Percentiles rank a stretch among this genome's conserved stretches.
phyloP scores from a whole-genome alignment of 1,284 basidiomycete genomes.

The Cryptococcus neoformans region DNA sequence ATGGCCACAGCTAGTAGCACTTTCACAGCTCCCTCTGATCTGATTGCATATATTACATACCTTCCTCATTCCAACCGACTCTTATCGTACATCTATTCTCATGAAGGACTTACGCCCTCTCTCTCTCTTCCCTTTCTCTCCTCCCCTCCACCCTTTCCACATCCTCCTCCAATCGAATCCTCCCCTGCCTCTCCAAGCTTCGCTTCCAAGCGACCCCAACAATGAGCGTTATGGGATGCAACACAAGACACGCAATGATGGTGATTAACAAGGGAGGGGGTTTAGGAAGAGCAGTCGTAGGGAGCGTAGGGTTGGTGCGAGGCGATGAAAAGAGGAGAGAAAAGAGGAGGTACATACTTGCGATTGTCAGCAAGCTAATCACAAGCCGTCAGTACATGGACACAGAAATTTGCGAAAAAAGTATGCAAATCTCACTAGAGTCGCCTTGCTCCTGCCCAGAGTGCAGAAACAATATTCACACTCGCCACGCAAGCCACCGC shows the following conservation, averaged over 20 bases:
- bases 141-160: slow-evolving; percentile 41
- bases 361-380: slow-evolving; percentile 38
- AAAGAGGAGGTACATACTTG: slow-evolving; percentile 43
- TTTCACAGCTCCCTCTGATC: neutral
- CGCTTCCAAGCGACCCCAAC: slow-evolving; percentile 37
- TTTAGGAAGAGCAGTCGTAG: slow-evolving; percentile 33
- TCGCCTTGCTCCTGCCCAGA: slow-evolving; percentile 36
- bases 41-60: neutral
- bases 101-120: neutral
- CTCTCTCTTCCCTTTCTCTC: slow-evolving; percentile 11
- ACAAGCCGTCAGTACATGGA: slow-evolving; percentile 49
- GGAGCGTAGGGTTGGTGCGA: slow-evolving; percentile 30
- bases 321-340: slow-evolving; percentile 43
- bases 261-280: slow-evolving; percentile 41
- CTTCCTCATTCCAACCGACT: neutral
- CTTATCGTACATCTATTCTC: neutral
- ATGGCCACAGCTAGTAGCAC: too few species aligned
- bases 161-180: slow-evolving; percentile 50
- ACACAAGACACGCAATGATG: slow-evolving; percentile 42
- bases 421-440: slow-evolving; percentile 59
- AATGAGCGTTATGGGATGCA: slow-evolving; percentile 44
- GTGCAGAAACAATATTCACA: slow-evolving; percentile 37
- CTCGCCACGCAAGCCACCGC: slow-evolving; percentile 36
- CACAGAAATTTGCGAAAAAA: neutral
- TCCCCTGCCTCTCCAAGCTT: slow-evolving; percentile 41